Percentiles rank a stretch among this genome's conserved stretches.
These are phyloP conservation scores for Cymodocea nodosa DNA, from an alignment of 116 monocot genomes.

Conservation along the genomic window DNA sequence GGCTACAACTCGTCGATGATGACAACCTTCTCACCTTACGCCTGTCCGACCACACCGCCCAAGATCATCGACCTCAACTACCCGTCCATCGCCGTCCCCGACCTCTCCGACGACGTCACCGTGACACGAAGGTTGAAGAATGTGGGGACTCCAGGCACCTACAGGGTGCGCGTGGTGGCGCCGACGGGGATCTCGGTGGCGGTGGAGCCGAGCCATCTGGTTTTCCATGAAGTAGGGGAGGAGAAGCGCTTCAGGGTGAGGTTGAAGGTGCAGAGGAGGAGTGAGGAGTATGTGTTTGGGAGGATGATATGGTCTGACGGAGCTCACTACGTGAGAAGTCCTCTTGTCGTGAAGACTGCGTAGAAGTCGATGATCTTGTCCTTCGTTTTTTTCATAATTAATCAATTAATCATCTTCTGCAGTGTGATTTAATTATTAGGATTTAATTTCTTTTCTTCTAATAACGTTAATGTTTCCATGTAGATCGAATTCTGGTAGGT, in stretches of 20 bases:
- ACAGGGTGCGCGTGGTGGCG: slow-evolving; percentile 13
- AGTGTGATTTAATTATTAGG: too few species aligned
- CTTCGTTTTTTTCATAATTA: too few species aligned
- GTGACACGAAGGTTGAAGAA: slow-evolving; percentile 39
- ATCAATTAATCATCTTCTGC: too few species aligned
- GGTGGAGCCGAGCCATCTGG: slow-evolving; percentile 19
- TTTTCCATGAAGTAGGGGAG: slow-evolving; percentile 20
- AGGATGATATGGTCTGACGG: slow-evolving; percentile 49
- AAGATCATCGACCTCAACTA: slow-evolving; percentile 34
- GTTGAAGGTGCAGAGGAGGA: slow-evolving; percentile 1
- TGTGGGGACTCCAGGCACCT: slow-evolving; percentile 37
- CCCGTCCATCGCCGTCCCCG: slow-evolving; percentile 44
- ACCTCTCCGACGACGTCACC: slow-evolving; percentile 10
- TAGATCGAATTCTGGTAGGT: too few species aligned
- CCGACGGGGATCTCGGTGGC: slow-evolving; percentile 29
- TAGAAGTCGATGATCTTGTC: too few species aligned
- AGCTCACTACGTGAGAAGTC: slow-evolving; percentile 48
- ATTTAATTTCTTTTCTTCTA: too few species aligned
- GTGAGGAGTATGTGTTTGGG: slow-evolving; percentile 5
- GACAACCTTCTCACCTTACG: slow-evolving; percentile 13
- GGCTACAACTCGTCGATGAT: slow-evolving; percentile 33
- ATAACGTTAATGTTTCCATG: too few species aligned
- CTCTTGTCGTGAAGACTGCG: slow-evolving; percentile 23
- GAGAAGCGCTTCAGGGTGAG: slow-evolving; percentile 32
- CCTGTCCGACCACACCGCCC: slow-evolving; percentile 17